phyloP scores from a whole-genome alignment of 2,329 filamentous ascomycete species.

The Venturia nashicola region DNA sequence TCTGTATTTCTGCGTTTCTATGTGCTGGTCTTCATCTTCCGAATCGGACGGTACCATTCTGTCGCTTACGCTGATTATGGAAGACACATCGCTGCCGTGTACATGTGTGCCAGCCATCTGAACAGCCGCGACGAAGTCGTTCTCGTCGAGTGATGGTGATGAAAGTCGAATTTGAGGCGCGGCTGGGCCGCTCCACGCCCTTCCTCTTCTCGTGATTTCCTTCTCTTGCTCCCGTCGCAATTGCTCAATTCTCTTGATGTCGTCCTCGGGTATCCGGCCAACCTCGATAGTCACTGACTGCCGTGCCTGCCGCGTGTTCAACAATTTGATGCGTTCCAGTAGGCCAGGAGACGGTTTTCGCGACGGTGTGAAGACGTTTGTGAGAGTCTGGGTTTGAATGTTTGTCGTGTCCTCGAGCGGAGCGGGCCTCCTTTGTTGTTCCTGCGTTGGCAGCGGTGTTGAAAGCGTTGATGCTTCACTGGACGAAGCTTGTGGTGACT shows the following conservation, averaged over 20 bases:
- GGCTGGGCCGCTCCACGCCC: conserved; percentile 52
- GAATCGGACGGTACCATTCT: conserved; percentile 38
- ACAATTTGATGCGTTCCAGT: conserved; percentile 30
- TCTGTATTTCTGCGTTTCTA: conserved; percentile 65
- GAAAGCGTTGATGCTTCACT: not conserved
- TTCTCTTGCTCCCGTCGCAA: conserved; percentile 40
- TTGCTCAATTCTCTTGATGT: conserved; percentile 57
- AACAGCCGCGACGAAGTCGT: conserved; percentile 2
- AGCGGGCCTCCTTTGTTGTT: conserved; percentile 2
- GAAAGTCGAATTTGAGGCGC: not conserved
- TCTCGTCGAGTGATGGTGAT: not conserved
- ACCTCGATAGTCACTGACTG: conserved; percentile 34
- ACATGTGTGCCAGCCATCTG: conserved; percentile 20
- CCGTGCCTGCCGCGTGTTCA: conserved; percentile 18
- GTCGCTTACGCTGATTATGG: conserved; percentile 40
- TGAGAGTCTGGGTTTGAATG: not conserved
- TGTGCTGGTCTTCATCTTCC: conserved; percentile 41
- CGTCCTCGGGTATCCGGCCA: conserved; percentile 58
- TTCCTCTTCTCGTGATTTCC: conserved; percentile 49
- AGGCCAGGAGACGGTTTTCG: conserved; percentile 29
- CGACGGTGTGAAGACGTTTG: conserved; percentile 12
- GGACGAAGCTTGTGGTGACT: not conserved
- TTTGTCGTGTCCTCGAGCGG: conserved; percentile 11
- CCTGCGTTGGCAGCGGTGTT: not conserved
- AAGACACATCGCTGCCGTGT: conserved; percentile 34